A percentile compares a stretch with the other conserved stretches of the same genome.
phyloP scores from a whole-genome alignment of 352 stramenopile genomes.

The Pythium apleroticum region DNA sequence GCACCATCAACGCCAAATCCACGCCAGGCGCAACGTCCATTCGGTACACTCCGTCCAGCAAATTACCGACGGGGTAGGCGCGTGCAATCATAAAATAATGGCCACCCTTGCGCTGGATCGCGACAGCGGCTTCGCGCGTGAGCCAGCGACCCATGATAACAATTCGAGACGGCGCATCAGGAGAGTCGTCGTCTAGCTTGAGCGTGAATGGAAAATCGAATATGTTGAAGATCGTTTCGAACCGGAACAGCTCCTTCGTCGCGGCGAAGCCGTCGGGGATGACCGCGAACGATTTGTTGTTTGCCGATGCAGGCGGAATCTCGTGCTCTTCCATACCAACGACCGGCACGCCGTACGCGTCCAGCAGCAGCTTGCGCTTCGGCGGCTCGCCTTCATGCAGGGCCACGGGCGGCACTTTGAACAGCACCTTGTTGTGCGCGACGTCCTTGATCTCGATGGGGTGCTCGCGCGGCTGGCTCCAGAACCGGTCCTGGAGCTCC shows the following conservation, averaged over 20 bases:
- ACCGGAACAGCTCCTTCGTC: neutral
- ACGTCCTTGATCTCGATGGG: slow-evolving; percentile 1
- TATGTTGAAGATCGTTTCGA: neutral
- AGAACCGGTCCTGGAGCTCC: neutral
- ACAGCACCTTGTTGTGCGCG: neutral
- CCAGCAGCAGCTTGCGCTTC: slow-evolving; percentile 1
- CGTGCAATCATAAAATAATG: neutral
- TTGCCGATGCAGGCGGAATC: neutral
- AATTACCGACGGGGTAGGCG: neutral
- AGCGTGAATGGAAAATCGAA: too few relatives aligned
- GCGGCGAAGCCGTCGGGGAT: neutral
- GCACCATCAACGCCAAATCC: too few relatives aligned
- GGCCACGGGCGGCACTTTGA: neutral
- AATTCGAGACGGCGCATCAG: neutral
- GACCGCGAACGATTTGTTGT: neutral
- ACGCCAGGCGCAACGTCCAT: too few relatives aligned
- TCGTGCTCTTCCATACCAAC: neutral
- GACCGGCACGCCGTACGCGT: slow-evolving; percentile 3
- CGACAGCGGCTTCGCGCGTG: neutral
- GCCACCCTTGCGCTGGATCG: neutral
- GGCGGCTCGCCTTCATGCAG: neutral
- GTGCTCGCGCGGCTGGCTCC: neutral
- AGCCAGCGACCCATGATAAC: neutral
- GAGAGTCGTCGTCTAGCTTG: neutral
- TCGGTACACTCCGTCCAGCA: too few relatives aligned